Base-by-base conservation (phyloP, 2,329 filamentous ascomycete genomes). In the Diaporthe citrichinensis region DNA sequence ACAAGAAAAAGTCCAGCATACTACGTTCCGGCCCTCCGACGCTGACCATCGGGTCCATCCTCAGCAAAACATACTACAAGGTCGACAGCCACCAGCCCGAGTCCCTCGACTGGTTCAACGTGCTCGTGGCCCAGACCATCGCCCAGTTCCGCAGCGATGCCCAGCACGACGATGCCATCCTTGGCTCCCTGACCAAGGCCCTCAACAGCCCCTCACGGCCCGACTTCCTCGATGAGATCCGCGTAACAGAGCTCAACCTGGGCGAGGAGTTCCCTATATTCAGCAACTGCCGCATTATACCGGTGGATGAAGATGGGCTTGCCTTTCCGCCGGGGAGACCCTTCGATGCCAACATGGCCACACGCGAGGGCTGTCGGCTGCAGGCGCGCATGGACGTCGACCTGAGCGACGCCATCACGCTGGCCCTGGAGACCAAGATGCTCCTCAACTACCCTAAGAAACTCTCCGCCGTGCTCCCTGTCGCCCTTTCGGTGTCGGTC, bases 261-360 rank as follows among this genome's bases (percentile, higher is more conserved):
- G 97, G 97, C 41, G 97, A 99, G 80, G 97, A 99, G 80, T 99
- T 98, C 78, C 97, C 97, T 39, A 99, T 99, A 72, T 98, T 99
- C 84, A 98, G 96, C 87, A 99, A 99, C 84, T 98, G 97, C 82
- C 92, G 97, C 76, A 94, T 99, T 73, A 98, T 98, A 76, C 95
- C 96, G 2, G 94, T 98, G 0, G 93, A 95, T 80, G 94, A 96
- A 79, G 93, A 96, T 83, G 94, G 93, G 1, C 84, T 92, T 49
- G 88, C 86, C 59, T 86, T 93, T 49, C 88, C 86, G 74, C 83
- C 83, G 36, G 86, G 88, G 23, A 87, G 85, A 77, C 87, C 85
- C n/a, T 87, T 90, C 58, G 87, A 90, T 75, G 85, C 87, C 5
- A 87, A 86, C 71, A 88, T 85, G 65, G 89, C 89, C 28, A 88